Base-by-base conservation (phyloP, 345 rosid species). In the Ailanthus altissimus region DNA sequence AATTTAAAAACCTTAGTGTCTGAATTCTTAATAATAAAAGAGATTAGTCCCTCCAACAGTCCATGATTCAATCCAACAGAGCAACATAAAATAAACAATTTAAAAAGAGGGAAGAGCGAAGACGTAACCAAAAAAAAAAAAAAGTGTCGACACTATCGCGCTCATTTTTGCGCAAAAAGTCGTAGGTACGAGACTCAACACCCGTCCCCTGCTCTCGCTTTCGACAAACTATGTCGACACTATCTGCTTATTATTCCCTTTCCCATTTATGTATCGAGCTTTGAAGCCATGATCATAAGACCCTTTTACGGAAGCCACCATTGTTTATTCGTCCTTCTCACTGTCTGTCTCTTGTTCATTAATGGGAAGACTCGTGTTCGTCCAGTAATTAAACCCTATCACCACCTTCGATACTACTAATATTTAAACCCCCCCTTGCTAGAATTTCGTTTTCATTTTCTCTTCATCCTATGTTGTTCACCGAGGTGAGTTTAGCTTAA, bases 101-200 rank as follows among this genome's bases (percentile, higher is more conserved):
- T 32, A 32, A 32, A 32, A 32, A 32, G 38, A 32, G 38, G 38
- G n/a, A n/a, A 32, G 38, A 32, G 38, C 2, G 38, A 32, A 32
- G 38, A 32, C 2, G 38, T 32, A 1, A 32, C 38, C n/a, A n/a
- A n/a, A n/a, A 32, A 32, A 3, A 32, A 7, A 12, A 38, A 46
- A 16, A 58, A 67, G 16, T 84, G 86, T 84, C 86, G 86, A 84
- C 86, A 84, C 74, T 16, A 0, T 51, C 58, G 25, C 77, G 61
- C 70, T 74, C 67, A 36, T 63, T 75, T 13, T n/a, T 9, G 2
- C 66, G n/a, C 57, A 28, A 65, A 36, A 84, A 46, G 80, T 11
- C 38, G 69, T 5, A 25, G 46, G 66, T 2, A 23, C 45, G n/a
- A 28, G 0, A 3, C 23, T 2, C 53, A 5, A 58, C 18, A 59